These are phyloP conservation scores for Zarea fungicola DNA, from an alignment of 2,329 filamentous ascomycete species.

Conservation along the genomic window DNA sequence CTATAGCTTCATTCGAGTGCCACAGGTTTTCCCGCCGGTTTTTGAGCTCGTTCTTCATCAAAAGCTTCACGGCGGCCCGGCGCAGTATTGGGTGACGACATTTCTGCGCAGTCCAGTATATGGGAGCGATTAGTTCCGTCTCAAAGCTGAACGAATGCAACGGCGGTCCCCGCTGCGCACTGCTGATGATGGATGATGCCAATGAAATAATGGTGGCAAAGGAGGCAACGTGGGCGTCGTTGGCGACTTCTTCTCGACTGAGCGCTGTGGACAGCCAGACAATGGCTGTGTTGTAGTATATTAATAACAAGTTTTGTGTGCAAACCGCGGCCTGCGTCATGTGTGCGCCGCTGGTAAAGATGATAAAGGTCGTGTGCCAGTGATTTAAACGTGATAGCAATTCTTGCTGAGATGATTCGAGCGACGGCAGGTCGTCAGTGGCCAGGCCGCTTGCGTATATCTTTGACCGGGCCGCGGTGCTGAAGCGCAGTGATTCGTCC, in stretches of 20 bases:
- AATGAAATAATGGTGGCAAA: conserved; percentile 35
- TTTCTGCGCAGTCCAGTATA: conserved; percentile 36
- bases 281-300: conserved; percentile 30
- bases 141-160: conserved; percentile 35
- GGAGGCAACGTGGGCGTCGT: conserved; percentile 28
- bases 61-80: conserved; percentile 32
- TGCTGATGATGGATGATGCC: conserved; percentile 24
- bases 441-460: conserved; percentile 23
- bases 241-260: conserved; percentile 26
- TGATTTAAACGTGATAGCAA: conserved; percentile 25
- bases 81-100: conserved; percentile 38
- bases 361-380: conserved; percentile 28
- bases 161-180: conserved; percentile 9
- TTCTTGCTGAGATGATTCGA: conserved; percentile 28
- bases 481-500: conserved; percentile 35
- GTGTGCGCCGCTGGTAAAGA: conserved; percentile 17
- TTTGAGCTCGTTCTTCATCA: conserved; percentile 26
- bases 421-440: conserved; percentile 19
- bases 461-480: conserved; percentile 21
- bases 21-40: conserved; percentile 36
- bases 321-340: conserved; percentile 9
- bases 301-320: conserved; percentile 27
- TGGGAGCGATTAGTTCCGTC: conserved; percentile 35
- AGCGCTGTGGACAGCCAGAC: conserved; percentile 31
- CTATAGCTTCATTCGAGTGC: conserved; percentile 27